Percentiles rank a stretch among this genome's conserved stretches.
phyloP scores from a whole-genome alignment of 306 rosid species.

The Geum urbanum region DNA sequence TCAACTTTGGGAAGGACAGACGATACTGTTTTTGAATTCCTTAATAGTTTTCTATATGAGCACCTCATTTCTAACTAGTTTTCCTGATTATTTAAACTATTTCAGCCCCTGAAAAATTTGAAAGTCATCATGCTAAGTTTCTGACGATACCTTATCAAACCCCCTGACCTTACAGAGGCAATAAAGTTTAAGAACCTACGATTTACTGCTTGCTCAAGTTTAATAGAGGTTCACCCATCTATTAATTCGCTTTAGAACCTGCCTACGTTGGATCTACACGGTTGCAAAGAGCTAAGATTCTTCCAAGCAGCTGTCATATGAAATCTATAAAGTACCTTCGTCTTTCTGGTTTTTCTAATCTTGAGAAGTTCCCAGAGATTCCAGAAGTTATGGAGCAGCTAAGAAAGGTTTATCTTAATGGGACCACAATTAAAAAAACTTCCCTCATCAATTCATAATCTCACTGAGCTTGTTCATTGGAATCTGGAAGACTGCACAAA shows the following conservation, averaged over 20 bases:
- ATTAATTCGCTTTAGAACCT: background rate
- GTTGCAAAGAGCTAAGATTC: background rate
- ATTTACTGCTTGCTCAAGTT: background rate
- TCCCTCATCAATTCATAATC: too few species aligned
- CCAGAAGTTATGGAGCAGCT: too few species aligned
- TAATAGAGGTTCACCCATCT: conserved; percentile 4
- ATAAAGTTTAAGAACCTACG: background rate
- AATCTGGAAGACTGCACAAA: too few species aligned
- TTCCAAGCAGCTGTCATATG: background rate
- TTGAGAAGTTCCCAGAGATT: too few species aligned
- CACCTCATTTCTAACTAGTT: too few species aligned
- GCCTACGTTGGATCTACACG: background rate
- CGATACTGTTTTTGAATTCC: too few species aligned
- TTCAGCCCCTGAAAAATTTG: conserved; percentile 12
- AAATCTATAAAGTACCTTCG: too few species aligned
- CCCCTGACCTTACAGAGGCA: conserved; percentile 22
- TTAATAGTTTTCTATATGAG: too few species aligned
- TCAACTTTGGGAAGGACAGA: background rate
- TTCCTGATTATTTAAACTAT: background rate
- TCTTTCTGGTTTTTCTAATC: too few species aligned
- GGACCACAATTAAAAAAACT: too few species aligned
- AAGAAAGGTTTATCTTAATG: too few species aligned
- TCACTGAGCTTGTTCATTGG: too few species aligned
- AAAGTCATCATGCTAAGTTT: background rate
- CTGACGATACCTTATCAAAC: background rate